A percentile compares a stretch with the other conserved stretches of the same genome.
phyloP scores from a whole-genome alignment of 2,329 filamentous ascomycete species.

The Aphanocladium album region DNA sequence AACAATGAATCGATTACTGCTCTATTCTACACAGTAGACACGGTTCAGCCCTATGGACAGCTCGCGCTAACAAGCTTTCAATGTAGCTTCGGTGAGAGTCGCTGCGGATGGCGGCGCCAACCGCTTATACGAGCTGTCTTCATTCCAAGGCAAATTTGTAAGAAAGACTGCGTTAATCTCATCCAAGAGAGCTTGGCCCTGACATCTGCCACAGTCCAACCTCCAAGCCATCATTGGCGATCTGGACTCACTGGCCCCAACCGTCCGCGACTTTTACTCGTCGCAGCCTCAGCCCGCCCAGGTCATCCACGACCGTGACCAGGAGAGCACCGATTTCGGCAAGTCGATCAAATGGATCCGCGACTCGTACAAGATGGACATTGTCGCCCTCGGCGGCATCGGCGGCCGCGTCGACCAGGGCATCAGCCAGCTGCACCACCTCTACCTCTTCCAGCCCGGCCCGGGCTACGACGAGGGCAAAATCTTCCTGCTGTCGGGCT shows the following conservation, averaged over 20 bases:
- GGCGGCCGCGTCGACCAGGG: conserved; percentile 91
- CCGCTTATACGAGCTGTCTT: conserved; percentile 51
- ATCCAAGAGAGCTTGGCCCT: background rate
- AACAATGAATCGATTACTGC: background rate
- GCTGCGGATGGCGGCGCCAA: conserved; percentile 94
- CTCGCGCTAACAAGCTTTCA: conserved; percentile 19
- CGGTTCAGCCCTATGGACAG: conserved; percentile 3
- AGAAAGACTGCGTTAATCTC: conserved; percentile 19
- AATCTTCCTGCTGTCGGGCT: conserved; percentile 75
- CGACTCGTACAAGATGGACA: conserved; percentile 42
- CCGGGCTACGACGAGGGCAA: conserved; percentile 46
- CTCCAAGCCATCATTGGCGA: conserved; percentile 80
- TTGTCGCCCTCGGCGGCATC: conserved; percentile 79
- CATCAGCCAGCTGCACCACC: conserved; percentile 80
- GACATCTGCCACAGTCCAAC: conserved; percentile 38
- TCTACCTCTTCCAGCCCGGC: conserved; percentile 59
- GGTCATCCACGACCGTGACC: conserved; percentile 69
- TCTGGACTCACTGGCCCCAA: conserved; percentile 71
- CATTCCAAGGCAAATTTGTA: conserved; percentile 39
- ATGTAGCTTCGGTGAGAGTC: conserved; percentile 58
- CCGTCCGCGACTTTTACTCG: conserved; percentile 63
- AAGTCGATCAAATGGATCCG: conserved; percentile 68
- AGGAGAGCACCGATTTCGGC: conserved; percentile 85
- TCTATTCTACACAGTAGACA: background rate
- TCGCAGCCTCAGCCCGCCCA: conserved; percentile 43